phyloP scores from a whole-genome alignment of 192 early-diverging fungal species.

The Entomortierella lignicola region DNA sequence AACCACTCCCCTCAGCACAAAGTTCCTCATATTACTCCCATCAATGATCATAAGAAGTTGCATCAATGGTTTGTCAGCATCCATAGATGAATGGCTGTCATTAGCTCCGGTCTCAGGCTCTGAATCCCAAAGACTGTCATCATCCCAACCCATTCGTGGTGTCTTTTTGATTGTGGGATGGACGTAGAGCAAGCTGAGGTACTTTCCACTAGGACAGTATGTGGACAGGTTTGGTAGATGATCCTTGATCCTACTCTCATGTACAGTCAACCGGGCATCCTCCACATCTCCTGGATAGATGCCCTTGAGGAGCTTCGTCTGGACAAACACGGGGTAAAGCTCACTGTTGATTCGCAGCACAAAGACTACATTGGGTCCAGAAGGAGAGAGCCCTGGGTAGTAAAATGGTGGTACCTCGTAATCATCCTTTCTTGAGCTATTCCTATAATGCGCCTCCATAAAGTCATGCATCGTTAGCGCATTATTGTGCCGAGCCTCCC shows the following conservation, averaged over 20 bases:
- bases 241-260: constrained; percentile 38
- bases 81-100: constrained; percentile 14
- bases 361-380: constrained; percentile 39
- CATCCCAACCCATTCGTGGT: constrained; percentile 27
- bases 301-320: constrained; percentile 21
- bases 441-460: constrained; percentile 41
- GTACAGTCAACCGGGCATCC: constrained; percentile 38
- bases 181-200: constrained; percentile 42
- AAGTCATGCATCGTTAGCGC: constrained; percentile 38
- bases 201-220: constrained; percentile 41
- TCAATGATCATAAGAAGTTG: constrained; percentile 45
- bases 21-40: constrained; percentile 30
- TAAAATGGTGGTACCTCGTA: constrained; percentile 33
- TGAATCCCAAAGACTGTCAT: constrained; percentile 18
- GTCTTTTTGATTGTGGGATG: constrained; percentile 27
- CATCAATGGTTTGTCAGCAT: constrained; percentile 30
- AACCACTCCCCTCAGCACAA: constrained; percentile 23
- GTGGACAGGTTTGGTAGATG: constrained; percentile 22
- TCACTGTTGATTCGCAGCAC: constrained; percentile 32
- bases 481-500: constrained; percentile 22
- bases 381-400: constrained; percentile 31
- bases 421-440: constrained; percentile 34
- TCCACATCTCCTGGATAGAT: constrained; percentile 38
- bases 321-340: constrained; percentile 45
- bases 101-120: constrained; percentile 21